Evolutionary conservation across 1,139 yeast genomes (phyloP), one percentile per base, ranked within the genome.

Genomic region (Scheffersomyces illinoinensis): DNA sequence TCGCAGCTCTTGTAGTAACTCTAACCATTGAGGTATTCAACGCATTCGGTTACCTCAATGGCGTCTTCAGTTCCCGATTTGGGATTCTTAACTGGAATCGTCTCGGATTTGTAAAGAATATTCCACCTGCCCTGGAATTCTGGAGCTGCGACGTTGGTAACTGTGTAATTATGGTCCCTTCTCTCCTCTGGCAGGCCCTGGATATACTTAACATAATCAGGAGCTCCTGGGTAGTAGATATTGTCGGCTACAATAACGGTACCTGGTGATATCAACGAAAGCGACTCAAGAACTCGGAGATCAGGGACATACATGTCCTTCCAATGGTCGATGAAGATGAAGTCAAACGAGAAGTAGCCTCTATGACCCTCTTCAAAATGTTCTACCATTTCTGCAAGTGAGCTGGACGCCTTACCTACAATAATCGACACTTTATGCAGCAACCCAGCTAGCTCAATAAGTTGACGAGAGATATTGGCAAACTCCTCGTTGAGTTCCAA

Each of bases 251-350:
- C 71, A 39, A 83, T 66, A 3, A 72, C 62, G 0, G 85, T 74
- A 0, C 83, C 85, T 10, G 77, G 76, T 0, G 75, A 76, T 53
- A 83, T 68, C 56, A 81, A 68, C 20, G 76, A 75, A 52, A 79
- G 61, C 0, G 82, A 66, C 61, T 82, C 86, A 55, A 81, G 63
- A 2, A 79, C 73, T 50, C 85, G 66, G 50, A 82, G 68, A 61
- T 82, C 85, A 1, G 83, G 78, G 10, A 79, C 73, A 60, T 81
- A 83, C 52, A 67, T 56, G 23, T 71, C 72, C 60, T 78, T 77
- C 66, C 71, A 70, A 62, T 82, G 85, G 64, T 82, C 84, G 56
- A 83, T 71, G 59, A 82, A 76, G 1, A 78, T 65, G 53, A 81
- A 69, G 57, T 79, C 84, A 17, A 75, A 64, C 0, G 72, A 62